Percentiles rank a stretch among this genome's conserved stretches.
Evolutionary conservation across 2,329 filamentous ascomycete genomes (phyloP).

Genomic region (Trichoderma aggressivum): DNA sequence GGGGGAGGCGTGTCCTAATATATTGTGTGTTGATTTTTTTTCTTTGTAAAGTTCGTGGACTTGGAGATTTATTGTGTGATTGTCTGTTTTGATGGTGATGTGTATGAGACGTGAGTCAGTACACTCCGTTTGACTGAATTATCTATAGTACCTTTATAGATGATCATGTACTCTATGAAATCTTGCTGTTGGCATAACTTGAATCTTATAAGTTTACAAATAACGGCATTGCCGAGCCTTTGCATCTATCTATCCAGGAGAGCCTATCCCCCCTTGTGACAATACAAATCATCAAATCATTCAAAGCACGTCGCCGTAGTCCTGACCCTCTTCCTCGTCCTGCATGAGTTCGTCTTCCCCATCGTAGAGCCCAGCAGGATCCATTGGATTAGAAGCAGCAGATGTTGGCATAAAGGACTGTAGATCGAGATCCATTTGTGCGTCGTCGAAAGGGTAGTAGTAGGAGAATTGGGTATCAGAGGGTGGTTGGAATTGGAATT

Average conservation of each 20-base stretch:
- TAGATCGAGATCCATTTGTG: background rate
- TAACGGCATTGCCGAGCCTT: background rate
- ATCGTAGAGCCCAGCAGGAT: too few species aligned
- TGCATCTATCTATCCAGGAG: background rate
- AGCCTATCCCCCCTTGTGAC: background rate
- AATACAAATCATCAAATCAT: background rate
- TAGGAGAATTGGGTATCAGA: too few species aligned
- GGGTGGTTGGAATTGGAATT: background rate
- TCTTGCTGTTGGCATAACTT: background rate
- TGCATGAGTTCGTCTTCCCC: background rate
- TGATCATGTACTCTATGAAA: background rate
- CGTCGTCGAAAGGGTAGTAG: background rate
- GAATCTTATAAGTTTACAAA: background rate
- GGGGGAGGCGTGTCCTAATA: slow-evolving; percentile 4
- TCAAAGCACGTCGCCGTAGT: background rate
- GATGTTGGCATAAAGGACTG: background rate
- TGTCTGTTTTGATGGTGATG: background rate
- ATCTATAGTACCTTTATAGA: background rate
- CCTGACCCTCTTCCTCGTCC: background rate
- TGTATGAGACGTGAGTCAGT: background rate
- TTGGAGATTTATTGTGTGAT: background rate
- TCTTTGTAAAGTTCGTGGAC: background rate
- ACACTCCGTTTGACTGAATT: background rate
- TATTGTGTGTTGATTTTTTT: background rate
- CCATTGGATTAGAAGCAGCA: rapidly evolving